Evolutionary conservation across 169 alveolate species (phyloP), one percentile per base, ranked within the genome.

Genomic region (Plasmodium malariae): DNA sequence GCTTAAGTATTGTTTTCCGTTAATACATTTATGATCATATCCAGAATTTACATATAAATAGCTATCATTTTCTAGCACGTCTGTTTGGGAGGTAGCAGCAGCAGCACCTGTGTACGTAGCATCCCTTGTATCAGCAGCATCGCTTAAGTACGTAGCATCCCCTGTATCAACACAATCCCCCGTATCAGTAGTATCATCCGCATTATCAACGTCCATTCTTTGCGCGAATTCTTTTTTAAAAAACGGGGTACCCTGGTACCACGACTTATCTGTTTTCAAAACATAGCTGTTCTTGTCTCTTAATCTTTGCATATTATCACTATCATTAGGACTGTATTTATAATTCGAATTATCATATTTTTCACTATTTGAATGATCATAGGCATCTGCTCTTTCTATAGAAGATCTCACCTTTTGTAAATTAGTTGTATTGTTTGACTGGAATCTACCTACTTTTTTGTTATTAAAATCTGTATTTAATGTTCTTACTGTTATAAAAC

Each of bases 1-100:
- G 37, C 34, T 69, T 40, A 86, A 51, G 49, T 55, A 59, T 28
- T 86, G 36, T 34, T 86, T 86, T 65, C 73, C 83, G 28, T 59
- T 26, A 26, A 21, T 1, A 12, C 30, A 34, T 62, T 57, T n/a
- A 11, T 24, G 55, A 24, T 17, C 43, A 34, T 54, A 26, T 30
- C n/a, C 9, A 21, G 17, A 30, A 45, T 19, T 63, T n/a, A n/a
- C n/a, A n/a, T n/a, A n/a, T n/a, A n/a, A n/a, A n/a, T n/a, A n/a
- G n/a, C n/a, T n/a, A n/a, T n/a, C n/a, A n/a, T n/a, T n/a, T n/a
- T n/a, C n/a, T n/a, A n/a, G n/a, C n/a, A n/a, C n/a, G n/a, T n/a
- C n/a, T n/a, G n/a, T n/a, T n/a, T n/a, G n/a, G n/a, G n/a, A n/a
- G n/a, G n/a, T n/a, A n/a, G n/a, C n/a, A n/a, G n/a, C n/a, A n/a